Evolutionary conservation across 2,329 filamentous ascomycete genomes (phyloP), one percentile per base, ranked within the genome.

Genomic region (Emergomyces orientalis): DNA sequence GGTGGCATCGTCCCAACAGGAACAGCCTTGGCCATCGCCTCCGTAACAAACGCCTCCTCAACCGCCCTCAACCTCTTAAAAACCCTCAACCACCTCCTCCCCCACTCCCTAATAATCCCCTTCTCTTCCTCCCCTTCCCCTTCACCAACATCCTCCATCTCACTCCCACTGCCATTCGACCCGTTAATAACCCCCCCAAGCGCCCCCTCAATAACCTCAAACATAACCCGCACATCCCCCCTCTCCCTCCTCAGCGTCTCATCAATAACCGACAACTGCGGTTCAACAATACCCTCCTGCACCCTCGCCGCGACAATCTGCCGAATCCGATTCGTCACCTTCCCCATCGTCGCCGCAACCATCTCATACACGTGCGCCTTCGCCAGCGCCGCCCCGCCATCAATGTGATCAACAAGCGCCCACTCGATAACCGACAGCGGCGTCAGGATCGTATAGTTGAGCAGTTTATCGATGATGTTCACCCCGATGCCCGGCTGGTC

Each of bases 391-490:
- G 84, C 82, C 58, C 88, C 88, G 2, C 85, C 84, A 25, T 84
- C 78, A 61, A 86, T 77, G 65, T 81, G 80, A 65, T 90, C 86
- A 39, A 86, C 81, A 14, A 99, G 81, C 0, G 90, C 90, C 94
- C 94, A 99, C 71, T 96, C 87, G 57, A 97, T 84, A 34, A 99
- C 91, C 19, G 87, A 88, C 63, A 86, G 80, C 0, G 94, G 94
- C 9, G 88, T 91, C 43, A 99, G 82, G 69, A 99, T 96, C 17
- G 90, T 92, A 78, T 97, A 99, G 78, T 97, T 99, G 69, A 99
- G 87, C 5, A 99, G 84, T 77, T 97, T 97, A 80, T 97, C 93
- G 63, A 97, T 84, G 69, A 99, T 96, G 69, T 89, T 90, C 68
- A 97, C 85, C 2, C 91, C 94, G 52, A 95, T 88, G 64, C 94